These are phyloP conservation scores for Pseudozyma tsukubaensis DNA, from an alignment of 1,284 basidiomycete species.

Conservation along the genomic window DNA sequence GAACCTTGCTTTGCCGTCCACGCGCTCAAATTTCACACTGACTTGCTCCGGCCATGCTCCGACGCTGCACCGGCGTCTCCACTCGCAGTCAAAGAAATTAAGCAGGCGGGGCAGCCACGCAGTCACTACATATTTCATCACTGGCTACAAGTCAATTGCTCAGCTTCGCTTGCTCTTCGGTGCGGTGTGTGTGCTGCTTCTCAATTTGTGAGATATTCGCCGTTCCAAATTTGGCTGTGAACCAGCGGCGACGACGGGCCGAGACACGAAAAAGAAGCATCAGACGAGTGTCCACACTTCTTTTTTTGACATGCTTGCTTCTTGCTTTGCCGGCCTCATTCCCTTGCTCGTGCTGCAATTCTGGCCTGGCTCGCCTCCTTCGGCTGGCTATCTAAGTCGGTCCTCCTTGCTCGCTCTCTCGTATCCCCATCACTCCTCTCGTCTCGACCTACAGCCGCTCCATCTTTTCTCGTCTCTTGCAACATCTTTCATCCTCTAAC, in stretches of 20 bases:
- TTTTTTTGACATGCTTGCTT: background rate
- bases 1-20: too few species aligned
- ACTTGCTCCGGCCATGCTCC: constrained; percentile 1
- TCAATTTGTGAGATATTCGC: constrained; percentile 7
- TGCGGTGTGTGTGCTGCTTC: constrained; percentile 1
- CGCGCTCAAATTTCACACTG: background rate
- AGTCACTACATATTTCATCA: too few species aligned
- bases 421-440: background rate
- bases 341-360: background rate
- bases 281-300: constrained; percentile 39
- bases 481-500: background rate
- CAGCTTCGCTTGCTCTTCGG: constrained; percentile 29
- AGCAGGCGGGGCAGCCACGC: too few species aligned
- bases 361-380: too few species aligned
- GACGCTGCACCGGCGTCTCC: background rate
- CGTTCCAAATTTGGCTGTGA: constrained; percentile 1
- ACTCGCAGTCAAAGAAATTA: too few species aligned
- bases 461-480: background rate
- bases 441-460: background rate
- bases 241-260: background rate
- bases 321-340: constrained; percentile 4
- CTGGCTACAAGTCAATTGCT: background rate
- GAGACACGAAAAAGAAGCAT: constrained; percentile 1
- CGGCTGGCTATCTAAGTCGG: too few species aligned
- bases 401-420: too few species aligned